Conservation (phyloP, 805 yeast species). For the Maudiozyma bulderi region DNA sequence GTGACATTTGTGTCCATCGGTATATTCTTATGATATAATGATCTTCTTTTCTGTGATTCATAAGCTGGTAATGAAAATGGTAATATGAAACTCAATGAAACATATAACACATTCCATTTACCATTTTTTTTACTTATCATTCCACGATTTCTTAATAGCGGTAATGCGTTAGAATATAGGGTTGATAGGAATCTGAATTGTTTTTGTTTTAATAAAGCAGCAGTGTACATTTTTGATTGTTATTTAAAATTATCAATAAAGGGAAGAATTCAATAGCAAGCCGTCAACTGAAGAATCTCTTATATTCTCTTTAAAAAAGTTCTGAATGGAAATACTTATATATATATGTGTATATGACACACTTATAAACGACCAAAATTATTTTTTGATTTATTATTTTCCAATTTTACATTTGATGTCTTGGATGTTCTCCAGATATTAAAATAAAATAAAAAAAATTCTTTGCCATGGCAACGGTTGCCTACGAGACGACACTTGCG, state of each 20-base stretch:
- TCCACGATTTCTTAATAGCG: not conserved
- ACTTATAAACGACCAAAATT: too few species aligned
- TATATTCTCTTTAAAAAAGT: too few species aligned
- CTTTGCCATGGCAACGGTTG: constrained; percentile 1
- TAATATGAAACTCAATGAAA: constrained; percentile 20
- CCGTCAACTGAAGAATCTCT: too few species aligned
- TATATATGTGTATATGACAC: too few species aligned
- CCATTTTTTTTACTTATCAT: not conserved
- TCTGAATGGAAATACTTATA: too few species aligned
- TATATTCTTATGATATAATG: not conserved
- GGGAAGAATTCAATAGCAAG: too few species aligned
- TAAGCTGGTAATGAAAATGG: constrained; percentile 26
- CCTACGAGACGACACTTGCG: too few species aligned
- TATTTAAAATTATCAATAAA: too few species aligned
- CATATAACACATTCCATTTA: constrained; percentile 7
- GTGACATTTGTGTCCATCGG: not conserved
- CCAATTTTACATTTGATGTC: too few species aligned
- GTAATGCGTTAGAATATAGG: not conserved
- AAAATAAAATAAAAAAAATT: not conserved
- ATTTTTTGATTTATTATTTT: too few species aligned
- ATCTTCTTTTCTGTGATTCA: constrained; percentile 8
- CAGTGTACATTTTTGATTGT: not conserved
- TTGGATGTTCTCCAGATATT: too few species aligned
- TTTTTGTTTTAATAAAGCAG: not conserved
- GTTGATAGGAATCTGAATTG: not conserved